These are phyloP conservation scores for Collybia nuda DNA, from an alignment of 768 basidiomycete genomes.

Conservation along the genomic window DNA sequence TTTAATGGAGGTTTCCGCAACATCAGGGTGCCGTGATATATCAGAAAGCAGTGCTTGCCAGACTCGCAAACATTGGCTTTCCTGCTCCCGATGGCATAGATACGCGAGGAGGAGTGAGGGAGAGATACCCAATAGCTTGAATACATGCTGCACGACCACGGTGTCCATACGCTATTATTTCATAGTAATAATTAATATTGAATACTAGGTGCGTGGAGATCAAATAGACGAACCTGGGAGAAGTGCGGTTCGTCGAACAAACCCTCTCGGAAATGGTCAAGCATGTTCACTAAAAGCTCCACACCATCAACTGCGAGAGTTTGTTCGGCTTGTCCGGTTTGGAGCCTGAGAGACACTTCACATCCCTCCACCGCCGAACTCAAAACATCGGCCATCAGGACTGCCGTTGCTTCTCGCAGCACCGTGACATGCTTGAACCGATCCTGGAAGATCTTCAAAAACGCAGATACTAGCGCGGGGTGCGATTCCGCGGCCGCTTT, in stretches of 20 bases:
- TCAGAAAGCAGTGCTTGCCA: slow-evolving; percentile 51
- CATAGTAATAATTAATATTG: neutral
- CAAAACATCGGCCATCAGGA: slow-evolving; percentile 33
- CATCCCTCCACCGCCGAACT: slow-evolving; percentile 30
- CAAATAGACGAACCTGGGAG: slow-evolving; percentile 37
- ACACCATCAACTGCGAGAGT: slow-evolving; percentile 3
- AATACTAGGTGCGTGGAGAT: neutral
- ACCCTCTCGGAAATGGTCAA: slow-evolving; percentile 50
- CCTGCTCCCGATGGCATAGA: slow-evolving; percentile 40
- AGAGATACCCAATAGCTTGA: slow-evolving; percentile 36
- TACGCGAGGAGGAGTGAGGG: slow-evolving; percentile 52
- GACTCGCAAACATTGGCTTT: slow-evolving; percentile 27
- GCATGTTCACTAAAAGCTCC: slow-evolving; percentile 36
- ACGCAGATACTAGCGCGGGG: slow-evolving; percentile 37
- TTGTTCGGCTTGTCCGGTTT: neutral
- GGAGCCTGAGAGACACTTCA: slow-evolving; percentile 6
- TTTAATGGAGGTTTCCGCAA: slow-evolving; percentile 26
- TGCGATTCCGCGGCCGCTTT: slow-evolving; percentile 17
- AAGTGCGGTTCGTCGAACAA: slow-evolving; percentile 46
- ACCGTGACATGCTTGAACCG: slow-evolving; percentile 31
- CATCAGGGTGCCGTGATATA: slow-evolving; percentile 33
- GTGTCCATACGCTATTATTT: slow-evolving; percentile 43
- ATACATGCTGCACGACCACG: slow-evolving; percentile 36
- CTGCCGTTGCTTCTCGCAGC: slow-evolving; percentile 22
- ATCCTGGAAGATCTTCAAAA: slow-evolving; percentile 45